Percentiles rank a stretch among this genome's conserved stretches.
Conservation (phyloP, 1,284 basidiomycete species). For the Agaricales sp. region DNA sequence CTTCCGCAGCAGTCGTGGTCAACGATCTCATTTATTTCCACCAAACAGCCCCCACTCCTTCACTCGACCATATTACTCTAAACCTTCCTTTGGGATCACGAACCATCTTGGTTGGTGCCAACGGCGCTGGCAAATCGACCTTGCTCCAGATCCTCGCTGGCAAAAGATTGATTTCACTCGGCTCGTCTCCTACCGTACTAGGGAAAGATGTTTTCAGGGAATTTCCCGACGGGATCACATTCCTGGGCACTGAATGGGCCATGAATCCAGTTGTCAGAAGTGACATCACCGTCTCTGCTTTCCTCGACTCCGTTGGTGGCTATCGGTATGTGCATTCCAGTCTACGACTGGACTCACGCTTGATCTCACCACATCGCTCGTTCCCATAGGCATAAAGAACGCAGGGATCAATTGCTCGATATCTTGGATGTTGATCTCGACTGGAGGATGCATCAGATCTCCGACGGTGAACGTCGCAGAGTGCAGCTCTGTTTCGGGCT, state of each 20-base stretch:
- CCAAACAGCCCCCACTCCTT: conserved; percentile 25
- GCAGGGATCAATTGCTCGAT: conserved; percentile 80
- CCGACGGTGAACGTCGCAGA: conserved; percentile 86
- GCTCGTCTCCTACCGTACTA: conserved; percentile 63
- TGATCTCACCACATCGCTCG: neutral
- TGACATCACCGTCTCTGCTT: conserved; percentile 83
- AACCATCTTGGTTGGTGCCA: conserved; percentile 83
- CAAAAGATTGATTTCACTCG: conserved; percentile 66
- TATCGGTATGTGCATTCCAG: conserved; percentile 43
- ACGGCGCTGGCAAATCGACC: conserved; percentile 95
- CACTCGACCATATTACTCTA: conserved; percentile 61
- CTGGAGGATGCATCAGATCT: conserved; percentile 89
- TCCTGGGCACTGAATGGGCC: conserved; percentile 92
- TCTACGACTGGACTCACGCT: neutral
- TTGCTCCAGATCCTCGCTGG: conserved; percentile 91
- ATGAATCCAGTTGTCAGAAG: conserved; percentile 94
- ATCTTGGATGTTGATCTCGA: conserved; percentile 93
- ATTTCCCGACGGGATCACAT: conserved; percentile 70
- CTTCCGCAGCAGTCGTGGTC: conserved; percentile 37
- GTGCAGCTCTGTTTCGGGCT: conserved; percentile 90
- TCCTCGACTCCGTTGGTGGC: conserved; percentile 92
- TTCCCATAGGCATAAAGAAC: conserved; percentile 52
- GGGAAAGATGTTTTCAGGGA: conserved; percentile 79
- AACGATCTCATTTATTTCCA: conserved; percentile 58
- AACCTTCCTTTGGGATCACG: conserved; percentile 64